A percentile compares a stretch with the other conserved stretches of the same genome.
These are phyloP conservation scores for Lactarius tabidus DNA, from an alignment of 768 basidiomycete genomes.

Conservation along the genomic window DNA sequence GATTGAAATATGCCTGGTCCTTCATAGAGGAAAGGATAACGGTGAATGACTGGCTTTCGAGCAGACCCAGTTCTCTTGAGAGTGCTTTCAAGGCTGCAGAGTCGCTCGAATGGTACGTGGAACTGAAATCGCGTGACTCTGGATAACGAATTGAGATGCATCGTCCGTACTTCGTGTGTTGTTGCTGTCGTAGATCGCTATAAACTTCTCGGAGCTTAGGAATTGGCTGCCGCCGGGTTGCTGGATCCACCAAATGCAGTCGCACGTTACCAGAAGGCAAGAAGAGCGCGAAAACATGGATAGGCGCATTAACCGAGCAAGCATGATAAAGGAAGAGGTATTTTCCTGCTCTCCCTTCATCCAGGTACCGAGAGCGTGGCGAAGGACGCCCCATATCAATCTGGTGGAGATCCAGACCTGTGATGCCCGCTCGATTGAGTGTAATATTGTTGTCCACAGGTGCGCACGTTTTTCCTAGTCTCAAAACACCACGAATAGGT, in stretches of 20 bases:
- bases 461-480: slow-evolving; percentile 78
- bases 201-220: slow-evolving; percentile 75
- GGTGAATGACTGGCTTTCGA: slow-evolving; percentile 69
- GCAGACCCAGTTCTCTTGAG: slow-evolving; percentile 76
- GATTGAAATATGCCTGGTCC: slow-evolving; percentile 79
- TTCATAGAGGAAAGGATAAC: slow-evolving; percentile 84
- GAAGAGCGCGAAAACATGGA: slow-evolving; percentile 90
- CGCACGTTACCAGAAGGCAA: slow-evolving; percentile 64
- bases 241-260: slow-evolving; percentile 88
- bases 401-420: slow-evolving; percentile 80
- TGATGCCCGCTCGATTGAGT: slow-evolving; percentile 75
- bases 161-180: slow-evolving; percentile 38
- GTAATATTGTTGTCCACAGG: slow-evolving; percentile 63
- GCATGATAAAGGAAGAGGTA: slow-evolving; percentile 90
- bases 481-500: slow-evolving; percentile 72
- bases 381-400: slow-evolving; percentile 60
- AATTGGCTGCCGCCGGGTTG: slow-evolving; percentile 79
- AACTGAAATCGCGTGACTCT: slow-evolving; percentile 52
- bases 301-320: slow-evolving; percentile 60
- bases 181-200: slow-evolving; percentile 53
- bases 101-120: slow-evolving; percentile 77
- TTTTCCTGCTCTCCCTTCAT: slow-evolving; percentile 63
- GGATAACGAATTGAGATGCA: slow-evolving; percentile 62
- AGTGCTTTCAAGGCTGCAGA: slow-evolving; percentile 78
- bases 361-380: slow-evolving; percentile 66